These are phyloP conservation scores for Physcomitrium patens DNA, from an alignment of 225 moss, liverwort and hornwort species.

Conservation along the genomic window DNA sequence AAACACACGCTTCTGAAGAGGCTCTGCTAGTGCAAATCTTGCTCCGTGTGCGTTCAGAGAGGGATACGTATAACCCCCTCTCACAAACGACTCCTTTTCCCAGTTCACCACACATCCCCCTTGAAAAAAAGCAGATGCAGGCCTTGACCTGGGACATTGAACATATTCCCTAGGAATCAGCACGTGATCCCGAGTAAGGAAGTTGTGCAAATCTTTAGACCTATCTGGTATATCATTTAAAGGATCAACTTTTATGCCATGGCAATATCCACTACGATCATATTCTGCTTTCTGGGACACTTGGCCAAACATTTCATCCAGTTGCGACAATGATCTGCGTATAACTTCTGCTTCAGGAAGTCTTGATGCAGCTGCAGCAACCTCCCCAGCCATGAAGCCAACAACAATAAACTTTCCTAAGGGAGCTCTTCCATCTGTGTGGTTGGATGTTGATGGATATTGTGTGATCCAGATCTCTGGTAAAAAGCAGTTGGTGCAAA, in stretches of 20 bases:
- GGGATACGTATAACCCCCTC: slow-evolving; percentile 83
- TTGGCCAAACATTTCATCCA: slow-evolving; percentile 78
- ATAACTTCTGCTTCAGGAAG: slow-evolving; percentile 74
- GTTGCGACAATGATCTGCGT: slow-evolving; percentile 65
- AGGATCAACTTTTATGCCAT: background rate
- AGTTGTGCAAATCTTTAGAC: slow-evolving; percentile 31
- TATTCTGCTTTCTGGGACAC: slow-evolving; percentile 2
- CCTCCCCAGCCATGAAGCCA: slow-evolving; percentile 85
- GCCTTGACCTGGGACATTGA: slow-evolving; percentile 31
- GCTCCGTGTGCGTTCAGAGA: slow-evolving; percentile 78
- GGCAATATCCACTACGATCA: background rate
- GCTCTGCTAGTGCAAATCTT: slow-evolving; percentile 62
- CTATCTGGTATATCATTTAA: background rate
- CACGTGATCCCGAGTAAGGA: slow-evolving; percentile 50
- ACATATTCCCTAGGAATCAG: background rate
- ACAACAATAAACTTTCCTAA: slow-evolving; percentile 71
- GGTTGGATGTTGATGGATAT: slow-evolving; percentile 52
- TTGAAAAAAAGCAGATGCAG: slow-evolving; percentile 72
- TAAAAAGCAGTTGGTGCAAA: slow-evolving; percentile 78
- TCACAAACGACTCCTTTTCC: slow-evolving; percentile 66
- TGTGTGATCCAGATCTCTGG: slow-evolving; percentile 92
- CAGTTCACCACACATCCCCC: slow-evolving; percentile 80
- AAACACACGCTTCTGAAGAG: slow-evolving; percentile 61
- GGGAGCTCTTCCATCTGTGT: slow-evolving; percentile 18
- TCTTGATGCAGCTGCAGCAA: slow-evolving; percentile 59